Evolutionary conservation across 2,329 filamentous ascomycete genomes (phyloP), one percentile per base, ranked within the genome.

Genomic region (Zasmidium cellare): DNA sequence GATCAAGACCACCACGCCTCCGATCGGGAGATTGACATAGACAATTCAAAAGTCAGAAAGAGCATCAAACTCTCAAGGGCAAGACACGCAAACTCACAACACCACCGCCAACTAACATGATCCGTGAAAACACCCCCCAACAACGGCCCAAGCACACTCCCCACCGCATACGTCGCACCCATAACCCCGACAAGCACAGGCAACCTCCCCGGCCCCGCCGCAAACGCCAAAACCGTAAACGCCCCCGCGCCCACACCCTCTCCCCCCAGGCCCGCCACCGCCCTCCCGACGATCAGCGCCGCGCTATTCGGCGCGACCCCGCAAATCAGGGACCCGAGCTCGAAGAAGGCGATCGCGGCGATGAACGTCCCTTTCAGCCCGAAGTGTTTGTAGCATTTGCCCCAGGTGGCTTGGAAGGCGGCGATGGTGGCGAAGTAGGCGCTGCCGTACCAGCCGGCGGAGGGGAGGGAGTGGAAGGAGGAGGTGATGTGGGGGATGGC

Each of bases 261-360:
- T 18, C 77, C 79, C 2, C 80, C 81, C 14, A 80, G 69, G 9
- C 82, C 82, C 58, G 84, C 80, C 9, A 84, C 62, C 0, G 78
- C 76, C 16, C 82, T 73, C 2, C 81, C 82, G 2, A 74, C 74
- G 46, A 85, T 80, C 46, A 85, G 69, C 74, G 46, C 46, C 11
- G 46, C 6, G 25, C 20, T 25, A 14, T 65, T 69, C 3, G 67
- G 67, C 23, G 75, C 72, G 0, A 74, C 71, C 55, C 66, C 77
- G 58, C 74, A 76, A 12, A 80, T 66, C 11, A 75, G 61, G n/a
- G 67, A 72, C 1, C 77, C 77, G 9, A 74, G 12, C 56, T 80
- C 76, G 57, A 80, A 80, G 24, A 80, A 58, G 9, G 72, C 45
- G 9, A 79, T 70, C 0, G 69, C 65, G 2, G 62, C 38, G 1